phyloP scores from a whole-genome alignment of 2,329 filamentous ascomycete species.

The Zymoseptoria crescenta region DNA sequence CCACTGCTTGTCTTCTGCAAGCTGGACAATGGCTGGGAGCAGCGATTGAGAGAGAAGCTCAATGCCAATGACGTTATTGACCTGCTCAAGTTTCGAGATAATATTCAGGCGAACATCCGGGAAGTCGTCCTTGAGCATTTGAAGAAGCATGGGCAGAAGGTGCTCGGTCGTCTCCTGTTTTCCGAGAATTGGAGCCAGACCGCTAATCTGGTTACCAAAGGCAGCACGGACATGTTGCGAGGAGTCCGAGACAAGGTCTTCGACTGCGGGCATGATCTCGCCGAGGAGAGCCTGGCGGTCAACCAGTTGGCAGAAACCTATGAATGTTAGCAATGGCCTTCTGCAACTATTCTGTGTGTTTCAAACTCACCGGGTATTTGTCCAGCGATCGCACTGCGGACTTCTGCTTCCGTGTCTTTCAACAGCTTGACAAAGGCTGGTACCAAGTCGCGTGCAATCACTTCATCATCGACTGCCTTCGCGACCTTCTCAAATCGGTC shows the following conservation, averaged over 20 bases:
- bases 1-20: conserved; percentile 99
- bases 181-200: conserved; percentile 89
- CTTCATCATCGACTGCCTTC: conserved; percentile 96
- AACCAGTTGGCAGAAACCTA: conserved; percentile 85
- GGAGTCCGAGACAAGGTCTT: conserved; percentile 89
- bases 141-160: conserved; percentile 94
- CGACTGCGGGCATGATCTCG: conserved; percentile 93
- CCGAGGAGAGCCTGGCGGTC: conserved; percentile 82
- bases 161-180: conserved; percentile 99
- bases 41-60: conserved; percentile 93
- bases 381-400: conserved; percentile 90
- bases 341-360: background rate
- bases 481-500: conserved; percentile 99
- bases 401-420: conserved; percentile 96
- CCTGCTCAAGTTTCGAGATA: conserved; percentile 97
- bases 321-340: conserved; percentile 21
- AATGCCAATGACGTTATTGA: conserved; percentile 98
- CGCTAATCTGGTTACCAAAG: conserved; percentile 92
- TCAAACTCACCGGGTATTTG: conserved; percentile 69
- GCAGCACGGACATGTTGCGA: conserved; percentile 96
- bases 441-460: conserved; percentile 85
- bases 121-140: conserved; percentile 99
- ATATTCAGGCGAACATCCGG: conserved; percentile 97
- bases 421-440: conserved; percentile 95
- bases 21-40: conserved; percentile 90